Evolutionary conservation across 192 early-diverging fungal genomes (phyloP), one percentile per base, ranked within the genome.

Genomic region (Dimargaris xerosporica): DNA sequence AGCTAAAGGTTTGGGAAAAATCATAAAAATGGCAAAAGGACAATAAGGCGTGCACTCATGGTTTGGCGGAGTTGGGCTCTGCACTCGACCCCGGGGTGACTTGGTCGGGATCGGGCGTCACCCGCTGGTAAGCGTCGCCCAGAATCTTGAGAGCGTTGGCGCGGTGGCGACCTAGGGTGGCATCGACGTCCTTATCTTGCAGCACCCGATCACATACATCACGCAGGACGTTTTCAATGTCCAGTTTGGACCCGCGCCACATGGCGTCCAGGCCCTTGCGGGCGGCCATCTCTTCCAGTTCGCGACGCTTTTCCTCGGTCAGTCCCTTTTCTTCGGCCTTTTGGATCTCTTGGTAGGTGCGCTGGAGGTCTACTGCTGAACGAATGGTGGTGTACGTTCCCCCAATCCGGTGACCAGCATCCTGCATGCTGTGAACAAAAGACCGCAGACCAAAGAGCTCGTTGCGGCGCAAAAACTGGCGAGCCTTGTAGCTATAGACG

Each of bases 181-280:
- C 82, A 52, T 74, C 58, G 7, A 74, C 77, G 43, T 48, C 67
- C 34, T 80, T 72, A 67, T 95, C 91, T 47, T 81, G 75, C 56
- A 96, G 73, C 26, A 90, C 83, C 12, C 67, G 62, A 64, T 93
- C 93, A 73, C 96, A 99, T 5, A 94, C 93, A 64, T 94, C 90
- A 51, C 92, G 78, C 58, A 96, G 69, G 13, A 95, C 91, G 65
- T 80, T 81, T 69, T 97, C 91, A 50, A 99, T 91, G 67, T 99
- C 96, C 64, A 99, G 70, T 65, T 94, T 93, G 54, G 85, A 88
- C 25, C 90, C 91, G 71, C 87, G 80, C 94, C 94, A 97, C 55
- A 96, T 78, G 9, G 91, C 90, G 63, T 90, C 80, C 58, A 99
- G 69, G 13, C 90, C 96, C 78, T 90, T 80, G 62, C 75, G 74